Conservation (phyloP, 2,329 filamentous ascomycete species). For the Botrytis porri region DNA sequence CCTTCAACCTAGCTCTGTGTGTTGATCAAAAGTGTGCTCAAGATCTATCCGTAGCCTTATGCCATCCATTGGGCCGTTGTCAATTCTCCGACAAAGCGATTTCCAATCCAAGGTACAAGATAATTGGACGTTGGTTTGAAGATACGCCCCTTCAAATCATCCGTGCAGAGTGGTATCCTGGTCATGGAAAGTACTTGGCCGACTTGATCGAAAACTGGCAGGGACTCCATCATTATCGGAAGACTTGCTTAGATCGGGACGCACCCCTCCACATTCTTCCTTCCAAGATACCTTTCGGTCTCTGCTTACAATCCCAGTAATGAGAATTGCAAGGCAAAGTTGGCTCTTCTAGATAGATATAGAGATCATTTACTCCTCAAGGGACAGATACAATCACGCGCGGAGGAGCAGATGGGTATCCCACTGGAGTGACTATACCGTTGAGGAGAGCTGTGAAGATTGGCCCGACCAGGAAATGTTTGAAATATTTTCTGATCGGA, state of each 20-base stretch:
- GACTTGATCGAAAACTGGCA: background rate
- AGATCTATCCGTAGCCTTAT: background rate
- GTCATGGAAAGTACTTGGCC: background rate
- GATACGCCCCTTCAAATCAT: background rate
- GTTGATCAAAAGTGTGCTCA: background rate
- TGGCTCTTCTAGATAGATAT: background rate
- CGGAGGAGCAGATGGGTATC: accelerated
- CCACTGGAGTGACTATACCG: background rate
- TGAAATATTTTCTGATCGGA: background rate
- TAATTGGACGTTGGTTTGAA: background rate
- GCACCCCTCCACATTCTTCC: background rate
- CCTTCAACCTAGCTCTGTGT: background rate
- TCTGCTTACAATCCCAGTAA: background rate
- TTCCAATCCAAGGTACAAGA: background rate
- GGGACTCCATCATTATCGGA: background rate
- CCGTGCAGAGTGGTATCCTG: background rate
- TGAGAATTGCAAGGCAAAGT: background rate
- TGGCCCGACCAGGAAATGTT: background rate
- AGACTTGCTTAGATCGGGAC: background rate
- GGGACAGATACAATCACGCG: background rate
- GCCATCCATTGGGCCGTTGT: background rate
- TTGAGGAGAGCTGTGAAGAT: background rate
- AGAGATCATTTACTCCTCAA: background rate
- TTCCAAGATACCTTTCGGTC: background rate
- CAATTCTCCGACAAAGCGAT: background rate